phyloP scores from a whole-genome alignment of 1,284 basidiomycete species.

The Rhodofomes roseus region DNA sequence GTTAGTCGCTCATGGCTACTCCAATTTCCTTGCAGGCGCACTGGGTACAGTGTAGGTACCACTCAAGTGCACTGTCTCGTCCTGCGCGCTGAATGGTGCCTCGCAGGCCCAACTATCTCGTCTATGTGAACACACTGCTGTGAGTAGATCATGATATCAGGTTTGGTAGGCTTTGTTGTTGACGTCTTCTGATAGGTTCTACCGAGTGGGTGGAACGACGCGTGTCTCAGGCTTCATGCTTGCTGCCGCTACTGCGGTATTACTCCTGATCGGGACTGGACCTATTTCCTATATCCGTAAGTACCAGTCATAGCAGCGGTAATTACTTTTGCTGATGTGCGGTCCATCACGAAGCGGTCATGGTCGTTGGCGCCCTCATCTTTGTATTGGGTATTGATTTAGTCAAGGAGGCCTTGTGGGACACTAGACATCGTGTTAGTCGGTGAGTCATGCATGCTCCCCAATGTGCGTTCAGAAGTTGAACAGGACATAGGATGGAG shows the following conservation, averaged over 20 bases:
- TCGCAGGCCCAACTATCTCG: slow-evolving; percentile 73
- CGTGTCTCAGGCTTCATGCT: slow-evolving; percentile 86
- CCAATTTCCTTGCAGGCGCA: slow-evolving; percentile 82
- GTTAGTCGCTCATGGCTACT: slow-evolving; percentile 90
- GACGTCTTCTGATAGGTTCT: slow-evolving; percentile 54
- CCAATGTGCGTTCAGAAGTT: slow-evolving; percentile 8
- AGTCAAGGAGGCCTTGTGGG: slow-evolving; percentile 94
- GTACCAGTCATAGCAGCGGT: slow-evolving; percentile 29
- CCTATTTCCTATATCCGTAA: slow-evolving; percentile 87
- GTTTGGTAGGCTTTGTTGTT: too few relatives aligned
- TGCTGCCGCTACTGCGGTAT: slow-evolving; percentile 66
- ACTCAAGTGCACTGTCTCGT: background rate
- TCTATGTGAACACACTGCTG: slow-evolving; percentile 89
- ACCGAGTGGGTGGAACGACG: slow-evolving; percentile 89
- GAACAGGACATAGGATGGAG: slow-evolving; percentile 45
- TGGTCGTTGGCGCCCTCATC: slow-evolving; percentile 90
- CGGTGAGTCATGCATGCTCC: slow-evolving; percentile 51
- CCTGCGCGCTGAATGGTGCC: background rate
- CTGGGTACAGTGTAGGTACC: slow-evolving; percentile 73
- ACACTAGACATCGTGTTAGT: slow-evolving; percentile 87
- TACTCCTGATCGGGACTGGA: slow-evolving; percentile 82
- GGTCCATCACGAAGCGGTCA: slow-evolving; percentile 54
- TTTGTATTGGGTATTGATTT: slow-evolving; percentile 95
- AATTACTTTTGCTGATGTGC: background rate
- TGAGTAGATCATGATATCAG: slow-evolving; percentile 35